A percentile compares a stretch with the other conserved stretches of the same genome.
These are phyloP conservation scores for Malassezia yamatoensis DNA, from an alignment of 1,284 basidiomycete species.

Conservation along the genomic window DNA sequence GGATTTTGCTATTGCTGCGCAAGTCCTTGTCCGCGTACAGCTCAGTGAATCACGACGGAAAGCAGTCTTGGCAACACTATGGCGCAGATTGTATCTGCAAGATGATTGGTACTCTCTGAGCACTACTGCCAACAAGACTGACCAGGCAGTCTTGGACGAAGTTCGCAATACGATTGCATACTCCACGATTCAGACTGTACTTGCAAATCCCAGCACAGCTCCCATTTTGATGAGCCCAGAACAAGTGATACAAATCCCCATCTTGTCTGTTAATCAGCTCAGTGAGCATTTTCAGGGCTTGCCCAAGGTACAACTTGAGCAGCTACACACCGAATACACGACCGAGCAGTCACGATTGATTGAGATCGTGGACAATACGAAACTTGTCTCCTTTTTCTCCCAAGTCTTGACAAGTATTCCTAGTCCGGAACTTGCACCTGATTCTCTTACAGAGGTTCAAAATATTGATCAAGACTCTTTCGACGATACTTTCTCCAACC, in stretches of 20 bases:
- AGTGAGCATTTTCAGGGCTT: constrained; percentile 9
- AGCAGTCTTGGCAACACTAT: constrained; percentile 38
- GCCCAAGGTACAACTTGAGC: constrained; percentile 5
- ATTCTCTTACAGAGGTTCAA: not conserved
- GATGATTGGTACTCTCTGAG: constrained; percentile 23
- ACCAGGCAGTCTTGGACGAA: constrained; percentile 22
- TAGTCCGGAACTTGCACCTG: not conserved
- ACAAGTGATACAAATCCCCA: not conserved
- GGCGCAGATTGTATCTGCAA: constrained; percentile 38
- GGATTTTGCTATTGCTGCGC: constrained; percentile 51
- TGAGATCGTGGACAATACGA: not conserved
- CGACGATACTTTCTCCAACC: not conserved
- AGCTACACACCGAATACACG: constrained; percentile 1
- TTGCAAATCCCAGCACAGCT: constrained; percentile 8
- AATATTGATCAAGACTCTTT: not conserved
- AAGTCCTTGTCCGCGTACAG: constrained; percentile 49
- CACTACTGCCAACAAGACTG: constrained; percentile 23
- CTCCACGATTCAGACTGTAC: constrained; percentile 8
- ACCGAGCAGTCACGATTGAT: constrained; percentile 7
- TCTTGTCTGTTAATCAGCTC: not conserved
- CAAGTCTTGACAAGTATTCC: not conserved
- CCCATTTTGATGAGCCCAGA: constrained; percentile 2
- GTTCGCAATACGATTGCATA: constrained; percentile 16
- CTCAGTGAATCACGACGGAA: not conserved
- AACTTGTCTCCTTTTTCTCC: constrained; percentile 6